Base-by-base conservation (phyloP, 2,329 filamentous ascomycete species). In the Talaromyces funiculosus region DNA sequence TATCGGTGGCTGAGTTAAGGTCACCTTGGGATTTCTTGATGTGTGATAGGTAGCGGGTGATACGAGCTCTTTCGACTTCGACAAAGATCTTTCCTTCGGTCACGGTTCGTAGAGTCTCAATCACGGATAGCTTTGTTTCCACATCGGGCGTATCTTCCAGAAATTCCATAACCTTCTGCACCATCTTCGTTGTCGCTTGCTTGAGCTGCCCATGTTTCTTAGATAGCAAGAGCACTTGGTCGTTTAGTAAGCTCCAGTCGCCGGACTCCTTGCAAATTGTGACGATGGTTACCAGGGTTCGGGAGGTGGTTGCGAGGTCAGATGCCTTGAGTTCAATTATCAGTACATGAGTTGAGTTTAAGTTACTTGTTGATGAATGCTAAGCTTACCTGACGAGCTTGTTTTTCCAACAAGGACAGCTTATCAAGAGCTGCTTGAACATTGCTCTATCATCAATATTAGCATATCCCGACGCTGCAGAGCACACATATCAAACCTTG, bases 151-250 rank as follows among this genome's bases (percentile, higher is more conserved):
- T 92, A 51, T 89, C 86, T 72, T 96, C 89, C 71, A 99, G 79
- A 77, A 97, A 97, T 62, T 81, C 83, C 87, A 99, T 96, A 64
- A 96, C 92, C 53, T 88, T 89, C 82, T 99, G 94, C 63, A 99
- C 92, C 94, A 99, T 99, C 82, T 93, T 94, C 69, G 94, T 97
- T 71, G 92, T 94, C 72, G 94, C 94, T 79, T 97, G 94, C 79
- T 99, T 99, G 73, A 99, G 92, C 81, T 99, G 94, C 70, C 92
- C 90, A 89, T 99, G 94, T 82, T 99, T 99, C 87, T 99, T 99
- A 66, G 94, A 97, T 61, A 99, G 83, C 65, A 97, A 83, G 69
- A 96, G 83, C 64, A 96, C 90, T 80, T 99, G 94, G 79, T 99
- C 94, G 75, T 96, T 97, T 78, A 99, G 84, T 71, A 97, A 80